Base-by-base conservation (phyloP, 1,139 yeast species). In the Suhomyces wounanorum region DNA sequence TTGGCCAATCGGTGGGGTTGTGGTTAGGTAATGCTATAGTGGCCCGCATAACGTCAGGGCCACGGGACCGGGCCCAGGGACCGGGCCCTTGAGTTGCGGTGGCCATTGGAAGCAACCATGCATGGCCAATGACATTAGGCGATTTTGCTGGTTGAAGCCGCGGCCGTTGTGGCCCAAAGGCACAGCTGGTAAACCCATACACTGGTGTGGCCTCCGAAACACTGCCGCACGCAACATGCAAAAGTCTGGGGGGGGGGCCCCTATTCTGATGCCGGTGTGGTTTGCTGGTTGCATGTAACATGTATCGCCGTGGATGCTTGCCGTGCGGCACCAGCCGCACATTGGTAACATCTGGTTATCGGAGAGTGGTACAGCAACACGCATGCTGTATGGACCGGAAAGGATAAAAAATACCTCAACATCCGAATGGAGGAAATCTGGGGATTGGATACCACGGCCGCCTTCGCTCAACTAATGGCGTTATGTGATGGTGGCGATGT, bases 271-370 rank as follows among this genome's bases (percentile, higher is more conserved):
- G 23, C 23, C 6, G 6, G 3, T 17, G 6, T 3, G 1, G 44
- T 31, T 41, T 41, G 23, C 44, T 8, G 37, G 37, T 33, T 33
- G 37, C 37, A 33, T 33, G 37, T 16, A 33, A 30, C 43, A 9
- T 26, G 36, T 21, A 14, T 17, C 44, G 36, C 44, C 37, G 44
- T 28, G 44, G 16, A 16, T 37, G 25, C 36, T 17, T 31, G 44
- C 44, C 44, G 44, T 30, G 37, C 44, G 44, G 37, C 44, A 41
- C 37, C 37, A 41, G 44, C 37, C 36, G 44, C 21, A 21, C 28
- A 21, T 37, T 8, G 25, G 16, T 18, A 18, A 7, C 28, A 13
- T 37, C 8, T 18, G 26, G 14, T 33, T 33, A 33, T 33, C 37
- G 18, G 17, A 33, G 14, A 9, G 3, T 14, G 36, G 11, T 33